Base-by-base conservation (phyloP, 495 filamentous ascomycete species). In the Neurospora sp. region DNA sequence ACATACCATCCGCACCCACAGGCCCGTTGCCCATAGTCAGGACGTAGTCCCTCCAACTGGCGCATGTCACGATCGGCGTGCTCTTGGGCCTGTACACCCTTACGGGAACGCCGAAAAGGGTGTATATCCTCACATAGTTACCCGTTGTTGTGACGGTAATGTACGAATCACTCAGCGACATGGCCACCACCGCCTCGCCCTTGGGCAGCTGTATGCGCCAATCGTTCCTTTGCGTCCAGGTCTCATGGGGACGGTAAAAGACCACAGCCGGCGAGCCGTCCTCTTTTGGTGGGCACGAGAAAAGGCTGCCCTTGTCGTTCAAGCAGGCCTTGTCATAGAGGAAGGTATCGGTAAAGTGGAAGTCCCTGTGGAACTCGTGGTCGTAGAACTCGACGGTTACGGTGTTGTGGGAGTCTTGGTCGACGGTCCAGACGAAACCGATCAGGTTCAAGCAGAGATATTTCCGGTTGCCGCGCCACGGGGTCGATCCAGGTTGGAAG, bases 331-430 rank as follows among this genome's bases (percentile, higher is more conserved):
- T 96, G 81, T 99, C 96, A 81, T 98, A 98, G 27, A 93, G 84
- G 78, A 92, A 97, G 1, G 94, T 94, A 77, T 99, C 96, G 3
- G 94, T 98, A 82, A 98, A 98, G 82, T 99, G 96, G 77, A 97
- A 98, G 81, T 97, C 92, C 31, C 96, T 87, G 78, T 97, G 93
- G 70, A 90, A 90, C 73, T 97, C 93, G 27, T 92, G 89, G 82
- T 99, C 96, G 79, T 98, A 97, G 79, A 99, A 99, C 75, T 99
- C 96, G 17, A 98, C 93, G 1, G 96, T 98, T 37, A 99, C 91
- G 8, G 95, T 99, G 80, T 98, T 87, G 74, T 98, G 95, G 1
- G 90, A 91, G 75, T 97, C 94, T 81, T 99, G 96, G 76, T 97
- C 92, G 16, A 98, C 93, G 0, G 96, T 98, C 96, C 96, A 99